phyloP scores from a whole-genome alignment of 1,139 yeast species.

The Magnusiomyces suaveolens region DNA sequence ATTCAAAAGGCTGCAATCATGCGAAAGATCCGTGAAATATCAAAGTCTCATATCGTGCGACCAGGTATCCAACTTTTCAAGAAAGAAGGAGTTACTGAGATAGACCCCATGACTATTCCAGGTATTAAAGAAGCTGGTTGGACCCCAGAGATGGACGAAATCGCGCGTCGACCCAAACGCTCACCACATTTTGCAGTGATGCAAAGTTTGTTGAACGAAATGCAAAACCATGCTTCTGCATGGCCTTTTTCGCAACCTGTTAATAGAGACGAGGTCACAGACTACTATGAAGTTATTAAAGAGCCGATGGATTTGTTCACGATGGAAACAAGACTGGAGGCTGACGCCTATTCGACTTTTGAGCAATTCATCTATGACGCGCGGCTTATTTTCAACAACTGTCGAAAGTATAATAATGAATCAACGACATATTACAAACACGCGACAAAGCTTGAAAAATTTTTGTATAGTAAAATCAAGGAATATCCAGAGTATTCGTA shows the following conservation, averaged over 20 bases:
- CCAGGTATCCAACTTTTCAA: conserved; percentile 73
- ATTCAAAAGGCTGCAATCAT: conserved; percentile 87
- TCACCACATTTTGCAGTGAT: conserved; percentile 92
- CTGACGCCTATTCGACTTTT: conserved; percentile 81
- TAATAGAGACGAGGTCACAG: conserved; percentile 87
- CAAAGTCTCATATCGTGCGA: conserved; percentile 69
- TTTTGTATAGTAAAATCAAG: conserved; percentile 66
- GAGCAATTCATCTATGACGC: conserved; percentile 89
- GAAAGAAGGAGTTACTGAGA: conserved; percentile 29
- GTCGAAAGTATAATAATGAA: conserved; percentile 82
- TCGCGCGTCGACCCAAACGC: conserved; percentile 89
- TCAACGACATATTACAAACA: conserved; percentile 83
- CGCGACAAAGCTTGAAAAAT: conserved; percentile 87
- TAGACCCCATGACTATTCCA: conserved; percentile 72
- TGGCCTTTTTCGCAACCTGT: conserved; percentile 98
- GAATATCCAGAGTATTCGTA: conserved; percentile 70
- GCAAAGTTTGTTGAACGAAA: conserved; percentile 77
- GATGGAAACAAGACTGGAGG: conserved; percentile 88
- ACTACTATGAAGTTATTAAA: conserved; percentile 89
- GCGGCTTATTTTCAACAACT: conserved; percentile 75
- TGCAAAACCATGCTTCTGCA: conserved; percentile 93
- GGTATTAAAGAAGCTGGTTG: conserved; percentile 91
- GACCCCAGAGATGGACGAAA: conserved; percentile 96
- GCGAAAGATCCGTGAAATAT: conserved; percentile 68
- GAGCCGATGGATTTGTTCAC: conserved; percentile 88